Evolutionary conservation across 2,329 filamentous ascomycete species (phyloP), one percentile per base, ranked within the genome.

Genomic region (Phaeosphaeria sp.): DNA sequence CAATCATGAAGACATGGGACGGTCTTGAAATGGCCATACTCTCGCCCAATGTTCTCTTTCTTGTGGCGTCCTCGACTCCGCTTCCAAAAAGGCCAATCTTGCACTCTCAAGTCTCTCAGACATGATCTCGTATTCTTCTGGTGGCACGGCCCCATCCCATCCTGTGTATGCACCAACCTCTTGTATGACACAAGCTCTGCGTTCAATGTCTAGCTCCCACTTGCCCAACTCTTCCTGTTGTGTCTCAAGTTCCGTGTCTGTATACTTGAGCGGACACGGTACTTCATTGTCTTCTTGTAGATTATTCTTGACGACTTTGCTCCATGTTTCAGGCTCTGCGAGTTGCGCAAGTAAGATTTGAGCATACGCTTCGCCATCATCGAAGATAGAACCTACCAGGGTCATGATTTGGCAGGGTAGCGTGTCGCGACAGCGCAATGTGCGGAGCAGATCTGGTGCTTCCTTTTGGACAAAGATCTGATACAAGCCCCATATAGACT

Each of bases 361-460:
- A 45, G 58, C 39, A 44, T 58, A 58, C n/a, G 45, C 24, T 46
- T 58, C 55, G n/a, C 55, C 55, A 40, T 61, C 55, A 40, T 58
- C 42, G 18, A 58, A 61, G 11, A 36, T 55, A 11, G 58, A 58
- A 13, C 36, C 55, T 15, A 55, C 40, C 2, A 55, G 21, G 15
- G 8, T 30, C 17, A 58, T 53, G 33, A 61, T 58, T 40, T 55
- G 55, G 24, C 50, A 57, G 11, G 51, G 33, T 8, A 61, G 47
- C 17, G 55, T 49, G 20, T 58, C 44, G 39, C 55, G 55, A 42
- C 51, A 55, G 42, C 51, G 15, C 4, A 61, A 45, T 21, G 25
- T 18, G 2, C 51, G 55, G 6, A 58, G 20, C 3, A 61, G 18
- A 22, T 58, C 58, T 15, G 50, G 51, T 2, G 51, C 45, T 44